Percentiles rank a stretch among this genome's conserved stretches.
Evolutionary conservation across 2,329 filamentous ascomycete species (phyloP).

Genomic region (Fusarium sp.): DNA sequence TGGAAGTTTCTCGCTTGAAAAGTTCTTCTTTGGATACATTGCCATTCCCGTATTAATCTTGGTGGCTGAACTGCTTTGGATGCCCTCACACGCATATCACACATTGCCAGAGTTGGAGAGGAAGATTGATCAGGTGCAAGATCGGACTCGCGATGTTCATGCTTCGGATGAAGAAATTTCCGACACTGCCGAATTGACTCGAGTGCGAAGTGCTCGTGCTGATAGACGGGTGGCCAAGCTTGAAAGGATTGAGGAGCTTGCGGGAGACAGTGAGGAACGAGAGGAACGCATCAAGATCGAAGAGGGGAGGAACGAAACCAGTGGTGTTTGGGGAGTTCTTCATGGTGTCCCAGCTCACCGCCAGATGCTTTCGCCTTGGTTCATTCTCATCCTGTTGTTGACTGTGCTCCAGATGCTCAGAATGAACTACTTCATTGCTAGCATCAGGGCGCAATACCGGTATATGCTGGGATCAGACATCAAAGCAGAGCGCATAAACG

Average conservation of each 20-base stretch:
- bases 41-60: conserved; percentile 52
- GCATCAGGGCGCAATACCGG: conserved; percentile 76
- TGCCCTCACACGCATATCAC: conserved; percentile 56
- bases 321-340: conserved; percentile 78
- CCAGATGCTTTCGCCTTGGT: conserved; percentile 78
- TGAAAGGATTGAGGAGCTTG: conserved; percentile 71
- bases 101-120: conserved; percentile 53
- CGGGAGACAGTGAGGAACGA: conserved; percentile 68
- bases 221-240: conserved; percentile 67
- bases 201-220: conserved; percentile 57
- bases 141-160: conserved; percentile 58
- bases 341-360: conserved; percentile 72
- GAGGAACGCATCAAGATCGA: conserved; percentile 66
- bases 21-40: conserved; percentile 57
- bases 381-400: conserved; percentile 76
- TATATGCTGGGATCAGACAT: conserved; percentile 70
- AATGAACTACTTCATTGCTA: conserved; percentile 80
- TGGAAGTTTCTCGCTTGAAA: conserved; percentile 50
- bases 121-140: conserved; percentile 54
- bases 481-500: conserved; percentile 52
- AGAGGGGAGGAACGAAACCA: conserved; percentile 68
- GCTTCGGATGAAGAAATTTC: conserved; percentile 66
- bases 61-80: conserved; percentile 52
- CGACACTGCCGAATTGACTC: conserved; percentile 59
- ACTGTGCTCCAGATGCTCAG: conserved; percentile 70